Conservation (phyloP, 495 filamentous ascomycete genomes). For the Pseudoneurospora amorphoporcata region DNA sequence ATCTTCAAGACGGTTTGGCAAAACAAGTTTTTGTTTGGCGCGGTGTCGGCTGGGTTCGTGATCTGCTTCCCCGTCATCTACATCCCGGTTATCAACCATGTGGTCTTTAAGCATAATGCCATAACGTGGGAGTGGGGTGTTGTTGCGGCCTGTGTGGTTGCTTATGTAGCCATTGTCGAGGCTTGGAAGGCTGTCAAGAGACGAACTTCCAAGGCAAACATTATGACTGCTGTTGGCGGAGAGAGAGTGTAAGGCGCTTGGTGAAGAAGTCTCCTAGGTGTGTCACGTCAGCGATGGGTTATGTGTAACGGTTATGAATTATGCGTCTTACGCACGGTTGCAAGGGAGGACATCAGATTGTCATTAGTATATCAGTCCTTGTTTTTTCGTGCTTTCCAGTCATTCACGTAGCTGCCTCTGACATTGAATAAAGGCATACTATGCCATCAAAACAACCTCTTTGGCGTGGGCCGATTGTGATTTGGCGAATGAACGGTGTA, state of each 20-base stretch:
- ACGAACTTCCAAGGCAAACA: not conserved
- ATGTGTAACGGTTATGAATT: not conserved
- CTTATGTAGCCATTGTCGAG: slow-evolving; percentile 54
- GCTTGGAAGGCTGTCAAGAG: slow-evolving; percentile 59
- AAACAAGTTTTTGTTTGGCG: slow-evolving; percentile 65
- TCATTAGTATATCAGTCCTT: not conserved
- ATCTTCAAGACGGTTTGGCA: slow-evolving; percentile 55
- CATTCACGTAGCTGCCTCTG: not conserved
- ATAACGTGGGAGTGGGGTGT: slow-evolving; percentile 68
- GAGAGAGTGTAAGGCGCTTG: not conserved
- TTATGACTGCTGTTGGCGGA: not conserved
- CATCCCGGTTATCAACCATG: slow-evolving; percentile 54
- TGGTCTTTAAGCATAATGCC: slow-evolving; percentile 61
- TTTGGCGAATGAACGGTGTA: not conserved
- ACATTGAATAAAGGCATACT: not conserved
- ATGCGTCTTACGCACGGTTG: not conserved
- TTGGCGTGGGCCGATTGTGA: not conserved
- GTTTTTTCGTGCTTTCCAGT: not conserved
- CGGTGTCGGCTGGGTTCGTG: slow-evolving; percentile 57
- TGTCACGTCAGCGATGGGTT: not conserved
- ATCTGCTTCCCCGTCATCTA: slow-evolving; percentile 64
- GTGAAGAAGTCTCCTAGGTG: not conserved
- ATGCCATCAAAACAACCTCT: not conserved
- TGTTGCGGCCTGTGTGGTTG: slow-evolving; percentile 43
- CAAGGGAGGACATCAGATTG: not conserved